phyloP scores from a whole-genome alignment of 2,329 filamentous ascomycete genomes.

The Aureobasidium pullulans region DNA sequence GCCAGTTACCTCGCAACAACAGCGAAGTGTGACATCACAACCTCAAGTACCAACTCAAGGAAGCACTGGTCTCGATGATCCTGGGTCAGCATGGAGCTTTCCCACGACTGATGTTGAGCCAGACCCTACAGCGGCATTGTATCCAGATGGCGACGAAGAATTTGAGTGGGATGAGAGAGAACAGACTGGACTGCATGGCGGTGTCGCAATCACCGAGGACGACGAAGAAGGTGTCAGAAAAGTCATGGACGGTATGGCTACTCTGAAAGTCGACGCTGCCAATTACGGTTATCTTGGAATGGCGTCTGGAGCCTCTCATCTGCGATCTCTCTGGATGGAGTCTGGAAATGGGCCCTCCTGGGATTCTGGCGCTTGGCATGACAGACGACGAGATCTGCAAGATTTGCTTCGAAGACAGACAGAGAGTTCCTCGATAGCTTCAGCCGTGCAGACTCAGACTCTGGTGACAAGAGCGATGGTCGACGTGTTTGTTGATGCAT shows the following conservation, averaged over 20 bases:
- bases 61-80: not conserved
- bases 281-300: conserved; percentile 39
- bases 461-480: conserved; percentile 9
- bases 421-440: not conserved
- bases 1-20: not conserved
- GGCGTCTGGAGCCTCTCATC: conserved; percentile 12
- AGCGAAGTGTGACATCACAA: not conserved
- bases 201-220: not conserved
- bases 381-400: not conserved
- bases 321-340: conserved; percentile 12
- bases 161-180: conserved; percentile 14
- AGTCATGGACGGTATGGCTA: conserved; percentile 27
- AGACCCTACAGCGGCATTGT: not conserved
- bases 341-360: conserved; percentile 4
- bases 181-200: conserved; percentile 3
- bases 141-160: conserved; percentile 5
- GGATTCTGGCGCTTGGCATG: not conserved
- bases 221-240: conserved; percentile 12
- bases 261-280: conserved; percentile 25
- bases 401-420: conserved; percentile 3
- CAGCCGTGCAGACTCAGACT: conserved; percentile 2
- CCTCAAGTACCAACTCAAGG: not conserved
- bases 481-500: conserved; percentile 27
- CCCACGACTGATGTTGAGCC: conserved; percentile 1
- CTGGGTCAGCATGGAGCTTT: not conserved